Base-by-base conservation (phyloP, 228 moss, liverwort and hornwort species). In the Sphagnum fallax region DNA sequence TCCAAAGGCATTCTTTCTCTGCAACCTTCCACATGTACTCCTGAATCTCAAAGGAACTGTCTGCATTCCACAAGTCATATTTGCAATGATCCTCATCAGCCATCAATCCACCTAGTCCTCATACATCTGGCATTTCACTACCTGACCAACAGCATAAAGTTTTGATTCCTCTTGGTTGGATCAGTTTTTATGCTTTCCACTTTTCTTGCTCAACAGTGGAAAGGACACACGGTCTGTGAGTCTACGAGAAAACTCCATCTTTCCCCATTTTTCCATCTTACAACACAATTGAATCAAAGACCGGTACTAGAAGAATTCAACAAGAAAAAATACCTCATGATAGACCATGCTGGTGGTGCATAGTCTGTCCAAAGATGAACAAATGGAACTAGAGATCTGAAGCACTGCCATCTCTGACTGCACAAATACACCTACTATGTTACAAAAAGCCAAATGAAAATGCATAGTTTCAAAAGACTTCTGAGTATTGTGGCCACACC, bases 361-460 rank as follows among this genome's bases (percentile, higher is more conserved):
- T 60, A 81, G 60, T 52, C 81, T 74, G 52, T 76, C 77, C 79
- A 79, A 66, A 51, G 81, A 75, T 14, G 70, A 68, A 50, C 68
- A 71, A 8, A 79, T 61, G 47, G 80, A 73, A 62, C 65, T 76
- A 49, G 75, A 66, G 16, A 83, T 16, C 57, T 72, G 78, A 4
- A 79, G 75, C 59, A 81, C 84, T 63, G 84, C 87, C 87, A 87
- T 87, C 52, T 47, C 74, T 77, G 12, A 68, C 72, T 70, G 12
- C 60, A 70, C 61, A 70, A 61, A 16, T 32, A 16, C 60, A 14
- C 10, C 7, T 16, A 60, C 60, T 14, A 60, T n/a, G 32, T 32
- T 32, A 32, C 32, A 32, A 32, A 32, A 32, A 32, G 32, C 32
- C 32, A 32, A 32, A 32, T 32, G 32, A 1, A 32, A 32, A 32